Evolutionary conservation across 2,329 filamentous ascomycete species (phyloP), one percentile per base, ranked within the genome.

Genomic region (Madurella fahalii): DNA sequence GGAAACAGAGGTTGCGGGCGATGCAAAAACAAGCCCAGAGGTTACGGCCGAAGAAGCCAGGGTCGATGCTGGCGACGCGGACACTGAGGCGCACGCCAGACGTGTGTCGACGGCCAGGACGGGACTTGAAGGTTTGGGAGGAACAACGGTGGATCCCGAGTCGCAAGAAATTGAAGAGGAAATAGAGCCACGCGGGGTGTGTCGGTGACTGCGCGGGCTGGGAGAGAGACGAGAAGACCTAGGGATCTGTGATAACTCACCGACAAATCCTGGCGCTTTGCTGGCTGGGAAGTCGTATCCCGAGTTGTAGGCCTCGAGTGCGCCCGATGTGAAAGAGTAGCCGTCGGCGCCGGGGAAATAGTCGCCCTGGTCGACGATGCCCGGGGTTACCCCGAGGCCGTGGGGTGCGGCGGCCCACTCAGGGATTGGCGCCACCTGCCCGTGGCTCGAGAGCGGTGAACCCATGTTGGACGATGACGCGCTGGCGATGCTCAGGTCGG

Each of bases 401-500:
- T 80, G 71, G 56, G 73, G 68, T 56, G 75, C 69, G 9, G 60
- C 70, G 60, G 77, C 69, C 82, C 84, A 88, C 56, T 84, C 81
- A 44, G 83, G 75, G 48, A 82, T 77, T 63, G 75, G 74, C 57
- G 80, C 80, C 59, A 79, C 70, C 61, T 81, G 80, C 53, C 79
- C 78, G 64, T 81, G 78, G 59, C 80, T 78, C 1, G 84, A 85
- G 63, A 83, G 81, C 25, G 85, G 85, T 18, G 85, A 89, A 53
- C 84, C 84, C 58, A 85, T 80, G 51, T 81, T 82, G 9, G 85
- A 88, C 1, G 85, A 87, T 7, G 84, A 76, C 4, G 82, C 82
- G 55, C 82, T 86, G 20, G 77, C 77, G 56, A 79, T 83, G 57
- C 78, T 90, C 58, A 79, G 77, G 65, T 77, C 83, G 49, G 78